Percentiles rank a stretch among this genome's conserved stretches.
phyloP scores from a whole-genome alignment of 345 rosid species.

The Atalantia buxifolia region DNA sequence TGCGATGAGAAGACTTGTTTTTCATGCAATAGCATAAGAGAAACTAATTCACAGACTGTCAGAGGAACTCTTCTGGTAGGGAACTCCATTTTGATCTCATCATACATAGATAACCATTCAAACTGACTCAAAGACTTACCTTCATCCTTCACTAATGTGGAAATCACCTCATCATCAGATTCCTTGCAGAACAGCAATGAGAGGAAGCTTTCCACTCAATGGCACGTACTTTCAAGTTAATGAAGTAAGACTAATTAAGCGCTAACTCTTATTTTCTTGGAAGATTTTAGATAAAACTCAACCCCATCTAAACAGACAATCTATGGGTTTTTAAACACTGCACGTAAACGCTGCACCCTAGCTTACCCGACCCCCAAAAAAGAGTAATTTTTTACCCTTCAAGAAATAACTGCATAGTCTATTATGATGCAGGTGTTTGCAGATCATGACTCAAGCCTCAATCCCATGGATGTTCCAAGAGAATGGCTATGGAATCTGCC shows the following conservation, averaged over 20 bases:
- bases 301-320: not conserved
- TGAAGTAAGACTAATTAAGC: slow-evolving; percentile 47
- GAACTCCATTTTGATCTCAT: slow-evolving; percentile 1
- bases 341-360: slow-evolving; percentile 3
- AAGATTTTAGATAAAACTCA: not conserved
- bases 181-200: slow-evolving; percentile 94
- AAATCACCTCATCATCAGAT: slow-evolving; percentile 43
- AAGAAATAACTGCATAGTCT: not conserved
- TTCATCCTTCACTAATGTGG: slow-evolving; percentile 19
- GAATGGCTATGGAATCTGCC: slow-evolving; percentile 74
- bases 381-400: not conserved
- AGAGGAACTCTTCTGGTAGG: slow-evolving; percentile 91
- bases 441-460: slow-evolving; percentile 74
- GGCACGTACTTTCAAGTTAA: slow-evolving; percentile 96
- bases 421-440: slow-evolving; percentile 67
- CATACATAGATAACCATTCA: not conserved
- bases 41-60: slow-evolving; percentile 65
- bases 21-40: slow-evolving; percentile 69
- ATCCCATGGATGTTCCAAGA: slow-evolving; percentile 77
- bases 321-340: not conserved
- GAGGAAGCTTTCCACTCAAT: slow-evolving; percentile 92
- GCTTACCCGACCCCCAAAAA: not conserved
- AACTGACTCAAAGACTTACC: slow-evolving; percentile 3
- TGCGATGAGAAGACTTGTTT: slow-evolving; percentile 69
- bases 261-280: not conserved